Evolutionary conservation across 805 yeast genomes (phyloP).

Genomic region (Candida stauntonica): DNA sequence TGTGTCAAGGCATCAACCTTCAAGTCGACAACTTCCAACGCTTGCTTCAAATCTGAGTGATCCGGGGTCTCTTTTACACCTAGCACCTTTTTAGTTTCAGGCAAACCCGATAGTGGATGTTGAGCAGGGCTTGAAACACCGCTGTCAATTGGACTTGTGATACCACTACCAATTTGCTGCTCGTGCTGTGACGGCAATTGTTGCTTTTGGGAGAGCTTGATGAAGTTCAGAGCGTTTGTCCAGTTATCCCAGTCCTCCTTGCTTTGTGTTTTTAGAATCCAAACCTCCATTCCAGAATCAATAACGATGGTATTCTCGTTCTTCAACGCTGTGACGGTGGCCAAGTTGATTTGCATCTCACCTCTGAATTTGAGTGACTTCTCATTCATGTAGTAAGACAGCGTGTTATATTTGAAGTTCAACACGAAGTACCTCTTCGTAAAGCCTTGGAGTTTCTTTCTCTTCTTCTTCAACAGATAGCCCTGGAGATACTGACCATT

Average conservation of each 20-base stretch:
- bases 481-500: conserved; percentile 79
- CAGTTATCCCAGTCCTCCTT: conserved; percentile 69
- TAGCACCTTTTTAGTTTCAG: not conserved
- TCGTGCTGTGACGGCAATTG: not conserved
- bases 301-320: conserved; percentile 65
- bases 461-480: conserved; percentile 68
- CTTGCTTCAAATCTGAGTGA: not conserved
- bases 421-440: conserved; percentile 80
- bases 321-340: conserved; percentile 77
- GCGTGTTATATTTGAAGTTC: conserved; percentile 75
- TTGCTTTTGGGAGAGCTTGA: conserved; percentile 16
- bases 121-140: conserved; percentile 6
- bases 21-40: conserved; percentile 2
- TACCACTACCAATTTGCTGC: not conserved
- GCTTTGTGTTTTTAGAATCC: conserved; percentile 75
- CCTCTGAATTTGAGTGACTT: conserved; percentile 77
- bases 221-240: conserved; percentile 69
- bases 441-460: conserved; percentile 83
- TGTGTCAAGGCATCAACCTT: conserved; percentile 5
- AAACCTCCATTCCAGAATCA: conserved; percentile 93
- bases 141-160: conserved; percentile 4
- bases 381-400: conserved; percentile 73
- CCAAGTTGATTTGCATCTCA: conserved; percentile 79
- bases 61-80: not conserved
- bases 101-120: not conserved